Percentiles rank a stretch among this genome's conserved stretches.
These are phyloP conservation scores for Penicillium chermesinum DNA, from an alignment of 495 filamentous ascomycete species.

Conservation along the genomic window DNA sequence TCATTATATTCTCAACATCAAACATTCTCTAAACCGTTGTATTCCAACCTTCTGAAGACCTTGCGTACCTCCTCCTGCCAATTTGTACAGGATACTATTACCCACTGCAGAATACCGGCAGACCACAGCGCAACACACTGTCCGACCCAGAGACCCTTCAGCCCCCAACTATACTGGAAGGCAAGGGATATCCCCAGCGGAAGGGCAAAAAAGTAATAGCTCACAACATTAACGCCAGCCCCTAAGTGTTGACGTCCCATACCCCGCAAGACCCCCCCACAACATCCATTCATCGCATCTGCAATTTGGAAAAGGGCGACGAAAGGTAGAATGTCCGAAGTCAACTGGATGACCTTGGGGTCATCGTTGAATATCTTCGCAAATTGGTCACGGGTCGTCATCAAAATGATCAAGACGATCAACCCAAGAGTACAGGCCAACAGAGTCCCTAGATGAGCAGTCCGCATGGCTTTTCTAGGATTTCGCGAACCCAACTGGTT, in stretches of 20 bases:
- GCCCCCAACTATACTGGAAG: conserved; percentile 77
- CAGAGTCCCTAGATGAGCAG: conserved; percentile 73
- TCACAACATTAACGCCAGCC: conserved; percentile 81
- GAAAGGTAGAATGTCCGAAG: conserved; percentile 77
- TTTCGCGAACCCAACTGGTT: conserved; percentile 74
- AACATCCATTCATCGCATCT: conserved; percentile 81
- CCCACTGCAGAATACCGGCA: conserved; percentile 76
- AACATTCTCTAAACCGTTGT: background rate
- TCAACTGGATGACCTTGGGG: conserved; percentile 64
- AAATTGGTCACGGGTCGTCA: conserved; percentile 70
- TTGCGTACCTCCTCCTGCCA: conserved; percentile 75
- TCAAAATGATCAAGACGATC: conserved; percentile 64
- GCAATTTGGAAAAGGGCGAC: conserved; percentile 95
- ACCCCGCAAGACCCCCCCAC: conserved; percentile 74
- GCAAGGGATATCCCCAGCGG: conserved; percentile 83
- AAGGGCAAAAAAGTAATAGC: conserved; percentile 81
- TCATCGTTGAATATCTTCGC: conserved; percentile 85
- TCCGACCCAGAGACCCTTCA: conserved; percentile 80
- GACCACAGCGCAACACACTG: conserved; percentile 87
- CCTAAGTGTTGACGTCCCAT: conserved; percentile 90
- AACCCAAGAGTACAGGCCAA: conserved; percentile 66
- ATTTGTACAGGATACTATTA: conserved; percentile 69
- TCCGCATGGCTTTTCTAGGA: conserved; percentile 61
- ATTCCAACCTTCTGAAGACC: conserved; percentile 73
- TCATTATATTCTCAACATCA: too few species aligned